A percentile compares a stretch with the other conserved stretches of the same genome.
Conservation (phyloP, 176 grass and related monocot species). For the Cenchrus purpureus region DNA sequence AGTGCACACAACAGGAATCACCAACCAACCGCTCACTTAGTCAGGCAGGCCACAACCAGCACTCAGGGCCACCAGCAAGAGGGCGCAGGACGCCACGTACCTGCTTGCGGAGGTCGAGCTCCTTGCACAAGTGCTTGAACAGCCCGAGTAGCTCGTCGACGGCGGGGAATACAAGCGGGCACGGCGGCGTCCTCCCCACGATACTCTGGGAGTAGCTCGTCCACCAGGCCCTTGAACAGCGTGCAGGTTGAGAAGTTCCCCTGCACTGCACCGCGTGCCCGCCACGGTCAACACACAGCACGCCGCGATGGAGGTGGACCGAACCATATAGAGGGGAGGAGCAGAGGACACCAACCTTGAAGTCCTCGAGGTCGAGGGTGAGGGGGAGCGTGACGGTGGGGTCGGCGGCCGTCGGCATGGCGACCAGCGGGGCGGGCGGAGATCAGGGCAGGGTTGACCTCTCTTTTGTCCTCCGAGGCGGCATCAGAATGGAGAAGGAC, state of each 20-base stretch:
- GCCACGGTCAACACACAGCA: background rate
- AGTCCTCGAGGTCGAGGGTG: conserved; percentile 91
- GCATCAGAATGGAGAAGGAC: background rate
- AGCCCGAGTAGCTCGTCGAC: conserved; percentile 87
- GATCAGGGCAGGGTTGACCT: conserved; percentile 37
- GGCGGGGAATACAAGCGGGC: conserved; percentile 72
- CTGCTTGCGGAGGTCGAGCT: conserved; percentile 89
- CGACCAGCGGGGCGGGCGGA: conserved; percentile 35
- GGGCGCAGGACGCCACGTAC: conserved; percentile 15
- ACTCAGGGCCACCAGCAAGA: background rate
- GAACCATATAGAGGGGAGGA: background rate
- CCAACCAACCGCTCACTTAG: background rate
- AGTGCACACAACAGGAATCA: background rate
- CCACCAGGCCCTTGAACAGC: conserved; percentile 84
- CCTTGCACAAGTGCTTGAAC: conserved; percentile 99
- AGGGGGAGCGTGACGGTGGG: conserved; percentile 73
- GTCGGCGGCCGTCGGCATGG: conserved; percentile 52
- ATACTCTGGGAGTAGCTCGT: conserved; percentile 89
- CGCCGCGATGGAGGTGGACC: background rate
- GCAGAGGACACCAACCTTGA: conserved; percentile 66
- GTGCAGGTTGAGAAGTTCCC: conserved; percentile 96
- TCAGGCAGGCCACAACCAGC: background rate
- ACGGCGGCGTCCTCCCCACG: conserved; percentile 59
- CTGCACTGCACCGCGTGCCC: conserved; percentile 44
- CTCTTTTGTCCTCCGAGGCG: background rate